These are phyloP conservation scores for Paraleonurus japonicus DNA, from an alignment of 257 asterid species.

Conservation along the genomic window DNA sequence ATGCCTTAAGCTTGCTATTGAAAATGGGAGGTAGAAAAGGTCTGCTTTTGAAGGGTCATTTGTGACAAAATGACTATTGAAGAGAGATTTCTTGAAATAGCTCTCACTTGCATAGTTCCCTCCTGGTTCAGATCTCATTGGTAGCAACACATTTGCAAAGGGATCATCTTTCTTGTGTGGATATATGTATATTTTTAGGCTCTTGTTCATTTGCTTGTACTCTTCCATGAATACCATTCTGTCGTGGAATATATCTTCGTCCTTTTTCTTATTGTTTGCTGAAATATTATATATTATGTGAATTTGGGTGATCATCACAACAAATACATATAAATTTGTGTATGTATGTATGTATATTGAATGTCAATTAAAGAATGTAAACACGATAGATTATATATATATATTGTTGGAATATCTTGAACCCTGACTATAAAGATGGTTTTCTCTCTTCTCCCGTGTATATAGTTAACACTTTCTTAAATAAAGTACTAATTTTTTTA, in stretches of 20 bases:
- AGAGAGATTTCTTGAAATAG: constrained; percentile 73
- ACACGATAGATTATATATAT: too few relatives aligned
- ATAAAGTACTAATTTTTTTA: too few relatives aligned
- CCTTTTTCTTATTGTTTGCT: background rate
- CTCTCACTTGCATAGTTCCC: constrained; percentile 97
- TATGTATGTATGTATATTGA: background rate
- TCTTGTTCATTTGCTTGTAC: constrained; percentile 64
- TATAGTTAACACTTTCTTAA: too few relatives aligned
- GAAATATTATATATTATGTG: background rate
- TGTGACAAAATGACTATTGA: constrained; percentile 67
- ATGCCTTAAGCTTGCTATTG: constrained; percentile 66
- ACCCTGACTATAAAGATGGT: too few relatives aligned
- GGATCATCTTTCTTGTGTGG: constrained; percentile 58
- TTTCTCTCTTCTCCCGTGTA: too few relatives aligned
- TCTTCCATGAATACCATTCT: constrained; percentile 44
- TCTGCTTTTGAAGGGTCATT: constrained; percentile 64
- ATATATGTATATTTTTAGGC: constrained; percentile 61
- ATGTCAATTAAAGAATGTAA: background rate
- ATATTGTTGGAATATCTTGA: too few relatives aligned
- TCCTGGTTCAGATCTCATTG: constrained; percentile 38
- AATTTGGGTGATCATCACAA: background rate
- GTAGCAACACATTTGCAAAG: constrained; percentile 65
- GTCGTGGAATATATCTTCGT: constrained; percentile 53
- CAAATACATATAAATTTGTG: background rate
- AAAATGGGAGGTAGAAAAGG: constrained; percentile 84